Percentiles rank a stretch among this genome's conserved stretches.
These are phyloP conservation scores for Vitis rupestris DNA, from an alignment of 164 flowering plant species.

Conservation along the genomic window DNA sequence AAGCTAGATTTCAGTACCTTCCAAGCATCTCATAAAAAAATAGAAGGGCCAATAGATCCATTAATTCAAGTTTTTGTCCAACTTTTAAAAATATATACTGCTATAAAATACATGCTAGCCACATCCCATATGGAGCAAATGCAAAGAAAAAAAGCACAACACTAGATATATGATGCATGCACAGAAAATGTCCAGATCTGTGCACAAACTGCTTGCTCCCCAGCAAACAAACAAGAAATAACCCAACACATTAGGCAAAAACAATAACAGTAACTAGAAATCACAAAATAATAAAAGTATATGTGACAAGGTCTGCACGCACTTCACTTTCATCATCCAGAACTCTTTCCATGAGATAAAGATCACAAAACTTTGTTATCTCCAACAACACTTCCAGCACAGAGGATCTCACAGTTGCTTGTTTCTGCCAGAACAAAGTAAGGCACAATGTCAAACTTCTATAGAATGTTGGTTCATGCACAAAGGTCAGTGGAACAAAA, in stretches of 20 bases:
- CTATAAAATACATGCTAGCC: no score
- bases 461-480: not conserved
- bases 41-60: no score
- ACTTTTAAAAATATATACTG: no score
- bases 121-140: no score
- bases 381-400: slow-evolving; percentile 86
- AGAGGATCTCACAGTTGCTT: slow-evolving; percentile 82
- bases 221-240: not conserved
- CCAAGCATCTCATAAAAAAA: no score
- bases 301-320: slow-evolving; percentile 20
- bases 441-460: slow-evolving; percentile 7
- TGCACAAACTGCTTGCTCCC: not conserved
- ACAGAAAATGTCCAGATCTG: not conserved
- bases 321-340: slow-evolving; percentile 93
- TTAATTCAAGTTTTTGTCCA: no score
- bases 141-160: no score
- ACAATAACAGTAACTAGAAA: not conserved
- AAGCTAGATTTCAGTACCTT: no score
- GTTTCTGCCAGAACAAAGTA: slow-evolving; percentile 46
- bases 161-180: not conserved
- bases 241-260: not conserved
- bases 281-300: not conserved
- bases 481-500: not conserved
- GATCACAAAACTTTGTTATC: slow-evolving; percentile 88
- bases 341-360: slow-evolving; percentile 97